Evolutionary conservation across 352 stramenopile genomes (phyloP).

Genomic region (Phytopythium cucurbitacearum): DNA sequence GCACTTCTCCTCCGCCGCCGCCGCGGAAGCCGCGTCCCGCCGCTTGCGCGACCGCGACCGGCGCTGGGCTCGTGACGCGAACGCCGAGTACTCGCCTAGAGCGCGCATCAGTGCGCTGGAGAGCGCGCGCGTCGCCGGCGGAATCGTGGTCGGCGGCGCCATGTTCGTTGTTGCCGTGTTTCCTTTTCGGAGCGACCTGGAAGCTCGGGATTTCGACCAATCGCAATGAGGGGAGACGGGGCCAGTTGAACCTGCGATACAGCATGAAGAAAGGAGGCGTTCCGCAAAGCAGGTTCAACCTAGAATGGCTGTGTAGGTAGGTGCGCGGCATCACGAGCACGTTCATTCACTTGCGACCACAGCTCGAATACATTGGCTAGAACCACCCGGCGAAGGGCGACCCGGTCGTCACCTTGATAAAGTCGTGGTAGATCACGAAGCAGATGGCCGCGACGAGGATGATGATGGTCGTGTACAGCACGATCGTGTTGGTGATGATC

Average conservation of each 20-base stretch:
- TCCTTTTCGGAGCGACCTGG: not conserved
- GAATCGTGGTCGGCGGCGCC: not conserved
- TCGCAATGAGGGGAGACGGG: not conserved
- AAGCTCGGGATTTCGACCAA: slow-evolving; percentile 1
- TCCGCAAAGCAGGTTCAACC: too few species aligned
- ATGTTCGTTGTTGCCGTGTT: not conserved
- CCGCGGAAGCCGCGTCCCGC: slow-evolving; percentile 2
- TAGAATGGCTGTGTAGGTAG: too few species aligned
- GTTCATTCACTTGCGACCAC: too few species aligned
- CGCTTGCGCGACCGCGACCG: slow-evolving; percentile 10
- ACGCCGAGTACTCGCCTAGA: slow-evolving; percentile 57
- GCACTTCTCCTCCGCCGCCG: slow-evolving; percentile 21
- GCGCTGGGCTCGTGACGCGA: slow-evolving; percentile 17
- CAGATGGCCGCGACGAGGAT: slow-evolving; percentile 63
- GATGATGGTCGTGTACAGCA: slow-evolving; percentile 75
- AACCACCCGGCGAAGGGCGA: not conserved
- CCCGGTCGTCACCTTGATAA: slow-evolving; percentile 34
- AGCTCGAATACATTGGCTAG: not conserved
- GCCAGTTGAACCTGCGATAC: slow-evolving; percentile 3
- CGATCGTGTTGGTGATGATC: slow-evolving; percentile 74
- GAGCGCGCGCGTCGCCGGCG: not conserved
- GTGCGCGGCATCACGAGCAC: too few species aligned
- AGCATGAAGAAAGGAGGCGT: too few species aligned
- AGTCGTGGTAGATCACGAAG: slow-evolving; percentile 76
- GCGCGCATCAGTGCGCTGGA: slow-evolving; percentile 32